A percentile compares a stretch with the other conserved stretches of the same genome.
Evolutionary conservation across 306 rosid species (phyloP).

Genomic region (Prunus padus): DNA sequence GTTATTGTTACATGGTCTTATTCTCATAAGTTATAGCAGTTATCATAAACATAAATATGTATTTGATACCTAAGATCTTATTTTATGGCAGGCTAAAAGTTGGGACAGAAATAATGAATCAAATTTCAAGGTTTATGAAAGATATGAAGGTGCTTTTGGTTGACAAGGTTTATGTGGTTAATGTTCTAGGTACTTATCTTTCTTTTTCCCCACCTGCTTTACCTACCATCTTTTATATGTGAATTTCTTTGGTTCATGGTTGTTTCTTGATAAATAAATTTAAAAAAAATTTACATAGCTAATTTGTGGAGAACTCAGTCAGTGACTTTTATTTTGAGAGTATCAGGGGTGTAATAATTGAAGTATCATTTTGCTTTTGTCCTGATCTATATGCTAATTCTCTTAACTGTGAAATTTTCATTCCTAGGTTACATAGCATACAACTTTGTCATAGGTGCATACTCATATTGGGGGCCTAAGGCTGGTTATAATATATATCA

Average conservation of each 20-base stretch:
- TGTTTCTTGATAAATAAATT: conserved; percentile 12
- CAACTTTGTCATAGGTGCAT: conserved; percentile 83
- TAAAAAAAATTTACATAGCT: too few relatives aligned
- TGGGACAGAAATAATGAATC: conserved; percentile 19
- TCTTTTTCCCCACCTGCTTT: conserved; percentile 15
- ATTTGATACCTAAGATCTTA: conserved; percentile 12
- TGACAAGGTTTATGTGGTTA: conserved; percentile 63
- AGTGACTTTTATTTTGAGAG: too few relatives aligned
- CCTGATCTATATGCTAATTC: conserved; percentile 13
- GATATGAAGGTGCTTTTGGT: conserved; percentile 68
- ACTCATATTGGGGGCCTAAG: conserved; percentile 94
- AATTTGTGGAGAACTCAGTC: too few relatives aligned
- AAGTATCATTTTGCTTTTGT: too few relatives aligned
- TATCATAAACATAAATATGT: not conserved
- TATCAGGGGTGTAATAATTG: too few relatives aligned
- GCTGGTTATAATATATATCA: conserved; percentile 73
- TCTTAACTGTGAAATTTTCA: conserved; percentile 18
- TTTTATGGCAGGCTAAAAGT: conserved; percentile 40
- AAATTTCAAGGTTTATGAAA: conserved; percentile 42
- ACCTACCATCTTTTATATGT: conserved; percentile 6
- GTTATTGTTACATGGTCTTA: not conserved
- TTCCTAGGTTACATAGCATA: conserved; percentile 63
- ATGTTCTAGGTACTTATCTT: conserved; percentile 62
- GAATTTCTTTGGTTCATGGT: conserved; percentile 1
- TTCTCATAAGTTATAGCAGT: not conserved